Base-by-base conservation (phyloP, 2,329 filamentous ascomycete species). In the Monosporascus sp. region DNA sequence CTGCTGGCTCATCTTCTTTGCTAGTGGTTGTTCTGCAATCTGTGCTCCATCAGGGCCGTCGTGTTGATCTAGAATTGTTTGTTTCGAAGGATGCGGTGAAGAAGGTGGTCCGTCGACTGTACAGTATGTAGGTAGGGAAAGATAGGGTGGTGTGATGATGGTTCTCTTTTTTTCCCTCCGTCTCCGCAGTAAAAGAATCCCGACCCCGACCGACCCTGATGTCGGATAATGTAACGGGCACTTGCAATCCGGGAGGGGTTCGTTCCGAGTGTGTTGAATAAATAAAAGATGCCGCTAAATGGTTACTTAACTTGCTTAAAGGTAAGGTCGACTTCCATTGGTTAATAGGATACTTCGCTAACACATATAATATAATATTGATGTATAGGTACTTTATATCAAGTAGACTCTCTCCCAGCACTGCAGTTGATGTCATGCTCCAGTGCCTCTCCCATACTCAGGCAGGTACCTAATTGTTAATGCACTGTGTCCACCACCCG, bases 1-100 rank as follows among this genome's bases (percentile, higher is more conserved):
- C 63, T 83, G 77, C 70, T 84, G 79, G 71, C 79, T 85, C 82
- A 85, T 85, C 57, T 63, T 75, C 55, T 59, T 60, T 59, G 65
- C 59, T 60, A 65, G 31, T 35, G 31, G 31, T 14, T 14, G 11
- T 35, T 35, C 31, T 35, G 31, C 31, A 35, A 35, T 35, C 31
- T 35, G 31, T 35, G 31, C 39, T 43, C 39, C 39, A 43, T 43
- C 17, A 14, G 39, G 22, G 9, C 18, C 39, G n/a, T 24, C 39
- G 39, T 20, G 38, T 17, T 39, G 39, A 20, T 20, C 11, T 18
- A 3, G 18, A 43, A 9, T 18, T 43, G 8, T 18, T 18, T 43
- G 18, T 43, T 35, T 35, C 11, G 11, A 5, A 35, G 31, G 31
- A 14, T 35, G 31, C 31, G 31, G 31, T 35, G 31, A 35, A 35